Evolutionary conservation across 169 alveolate species (phyloP), one percentile per base, ranked within the genome.

Genomic region (Plasmodium gaboni): DNA sequence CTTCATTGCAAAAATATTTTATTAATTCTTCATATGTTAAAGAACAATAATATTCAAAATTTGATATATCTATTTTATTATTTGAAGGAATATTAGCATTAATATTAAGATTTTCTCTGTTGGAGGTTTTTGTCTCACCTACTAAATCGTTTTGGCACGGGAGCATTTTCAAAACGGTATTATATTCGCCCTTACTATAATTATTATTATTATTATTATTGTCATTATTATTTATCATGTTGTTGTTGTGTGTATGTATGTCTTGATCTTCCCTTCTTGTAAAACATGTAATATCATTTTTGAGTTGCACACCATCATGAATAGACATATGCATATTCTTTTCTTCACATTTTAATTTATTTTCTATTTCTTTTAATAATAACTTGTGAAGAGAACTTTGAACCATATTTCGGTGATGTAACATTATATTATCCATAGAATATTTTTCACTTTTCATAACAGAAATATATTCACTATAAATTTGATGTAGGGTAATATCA

Each of bases 11-110:
- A 24, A 83, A 83, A 12, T 1, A n/a, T 1, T 55, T 42, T 71
- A 83, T 69, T 83, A 83, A 63, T 69, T 83, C 74, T 83, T 83
- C 89, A 51, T 28, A 78, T 7, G 76, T 26, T 53, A 78, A 28
- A n/a, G 74, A 28, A 32, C 46, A 38, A 38, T 5, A 38, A 38
- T 38, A 38, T 38, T 38, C 46, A 38, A 38, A 6, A 38, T 38
- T 38, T 5, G 46, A 38, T 38, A 38, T 0, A 38, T 38, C 1
- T 38, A 38, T 38, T 38, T 38, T 38, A 38, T 38, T 38, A 38
- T 17, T 48, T 42, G 53, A 65, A 65, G 64, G 22, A 32, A 32
- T 78, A 9, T n/a, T 32, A 28, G 17, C 7, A 0, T 7, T 76
- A 42, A 9, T 13, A 9, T 17, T 4, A 17, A 60, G 2, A 17